These are phyloP conservation scores for Pseudofabraea citricarpa DNA, from an alignment of 2,329 filamentous ascomycete genomes.

Conservation along the genomic window DNA sequence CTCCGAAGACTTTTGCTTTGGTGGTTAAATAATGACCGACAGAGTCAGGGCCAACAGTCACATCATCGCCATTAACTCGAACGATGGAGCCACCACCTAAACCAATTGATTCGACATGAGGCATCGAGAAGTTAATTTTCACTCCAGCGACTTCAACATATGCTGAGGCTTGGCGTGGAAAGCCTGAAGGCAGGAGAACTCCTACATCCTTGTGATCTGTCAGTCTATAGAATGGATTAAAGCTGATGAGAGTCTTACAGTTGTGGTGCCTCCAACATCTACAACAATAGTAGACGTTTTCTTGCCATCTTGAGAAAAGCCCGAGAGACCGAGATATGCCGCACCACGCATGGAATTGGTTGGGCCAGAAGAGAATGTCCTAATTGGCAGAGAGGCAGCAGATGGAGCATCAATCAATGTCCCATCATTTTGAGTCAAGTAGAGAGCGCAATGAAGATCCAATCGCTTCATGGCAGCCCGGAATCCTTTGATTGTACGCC, in stretches of 20 bases:
- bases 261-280: conserved; percentile 56
- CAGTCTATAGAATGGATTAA: background rate
- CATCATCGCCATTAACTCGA: conserved; percentile 12
- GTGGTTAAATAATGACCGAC: conserved; percentile 46
- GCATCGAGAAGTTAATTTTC: conserved; percentile 51
- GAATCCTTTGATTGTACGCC: conserved; percentile 50
- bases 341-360: conserved; percentile 60
- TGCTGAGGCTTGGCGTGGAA: conserved; percentile 52
- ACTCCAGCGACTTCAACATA: conserved; percentile 53
- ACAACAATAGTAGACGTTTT: conserved; percentile 31
- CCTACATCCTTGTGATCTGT: conserved; percentile 37
- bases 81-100: conserved; percentile 50
- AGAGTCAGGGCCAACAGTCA: conserved; percentile 46
- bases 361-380: conserved; percentile 56
- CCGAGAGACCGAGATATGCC: conserved; percentile 42
- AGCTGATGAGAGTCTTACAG: conserved; percentile 25
- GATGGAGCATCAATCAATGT: conserved; percentile 48
- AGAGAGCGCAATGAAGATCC: conserved; percentile 37
- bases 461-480: conserved; percentile 43
- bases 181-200: conserved; percentile 49
- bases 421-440: conserved; percentile 59
- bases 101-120: conserved; percentile 49
- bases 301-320: conserved; percentile 8
- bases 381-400: conserved; percentile 52
- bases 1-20: conserved; percentile 48